Base-by-base conservation (phyloP, 2,329 filamentous ascomycete genomes). In the Beauveria sp. region DNA sequence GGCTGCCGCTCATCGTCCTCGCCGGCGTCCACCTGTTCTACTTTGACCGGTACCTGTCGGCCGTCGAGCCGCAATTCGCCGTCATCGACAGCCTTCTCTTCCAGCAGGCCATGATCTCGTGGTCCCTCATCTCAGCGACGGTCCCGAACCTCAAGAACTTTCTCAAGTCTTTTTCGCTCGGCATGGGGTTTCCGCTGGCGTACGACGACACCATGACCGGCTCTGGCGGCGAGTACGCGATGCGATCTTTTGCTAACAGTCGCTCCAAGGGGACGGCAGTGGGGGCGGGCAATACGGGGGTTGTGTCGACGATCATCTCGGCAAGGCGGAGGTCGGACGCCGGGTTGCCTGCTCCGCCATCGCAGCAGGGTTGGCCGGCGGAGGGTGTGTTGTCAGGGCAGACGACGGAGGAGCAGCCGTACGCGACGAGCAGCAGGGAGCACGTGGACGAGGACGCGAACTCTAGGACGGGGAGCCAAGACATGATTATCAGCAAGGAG, bases 131-230 rank as follows among this genome's bases (percentile, higher is more conserved):
- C 16, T 67, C 65, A 12, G 66, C 66, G 8, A 67, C 64, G 7
- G 56, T 67, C 5, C 67, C 65, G 12, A 68, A 67, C 61, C 44
- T 67, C 20, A 66, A 63, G 26, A 64, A 64, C n/a, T 67, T 67
- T 40, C 57, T 67, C 41, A 66, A 63, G 47, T 65, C 66, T 10
- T 65, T 68, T 40, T 62, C 62, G 28, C 57, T 60, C 6, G 60
- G 63, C 18, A 62, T 66, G 52, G 52, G 54, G 16, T 51, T 62
- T 14, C 63, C 57, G 40, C 51, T 62, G 8, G 61, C 56, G 14
- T 64, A 54, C 30, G 59, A 61, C 28, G 57, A 62, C n/a, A 61
- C 48, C 26, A 60, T 58, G 26, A 60, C 55, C 26, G 58, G 57
- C 3, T 62, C 63, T 4, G 47, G 57, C 47, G 59, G 62, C n/a